A percentile compares a stretch with the other conserved stretches of the same genome.
Conservation (phyloP, 768 basidiomycete genomes). For the Suillus paluster region DNA sequence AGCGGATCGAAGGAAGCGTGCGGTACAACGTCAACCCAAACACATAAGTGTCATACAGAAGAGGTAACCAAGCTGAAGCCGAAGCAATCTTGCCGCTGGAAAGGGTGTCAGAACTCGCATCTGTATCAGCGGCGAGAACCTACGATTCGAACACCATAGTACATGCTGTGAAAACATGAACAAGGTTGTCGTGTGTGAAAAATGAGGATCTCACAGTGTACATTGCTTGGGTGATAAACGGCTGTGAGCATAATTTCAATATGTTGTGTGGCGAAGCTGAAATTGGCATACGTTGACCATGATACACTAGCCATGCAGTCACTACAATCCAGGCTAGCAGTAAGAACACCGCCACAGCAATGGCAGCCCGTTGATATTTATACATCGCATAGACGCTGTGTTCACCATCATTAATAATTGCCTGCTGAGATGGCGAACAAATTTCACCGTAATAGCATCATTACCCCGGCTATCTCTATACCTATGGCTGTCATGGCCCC, state of each 20-base stretch:
- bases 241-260: not conserved
- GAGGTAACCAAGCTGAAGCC: constrained; percentile 46
- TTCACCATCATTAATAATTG: not conserved
- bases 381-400: constrained; percentile 26
- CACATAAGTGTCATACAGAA: constrained; percentile 43
- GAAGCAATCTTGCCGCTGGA: constrained; percentile 31
- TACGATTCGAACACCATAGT: constrained; percentile 45
- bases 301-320: constrained; percentile 57
- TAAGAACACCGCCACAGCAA: constrained; percentile 27
- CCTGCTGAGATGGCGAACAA: not conserved
- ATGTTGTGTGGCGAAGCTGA: not conserved
- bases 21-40: constrained; percentile 38
- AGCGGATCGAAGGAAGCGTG: constrained; percentile 27
- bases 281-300: constrained; percentile 52
- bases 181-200: constrained; percentile 29
- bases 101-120: not conserved
- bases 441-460: constrained; percentile 50
- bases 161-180: constrained; percentile 37
- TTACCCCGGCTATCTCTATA: constrained; percentile 41
- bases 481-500: constrained; percentile 50
- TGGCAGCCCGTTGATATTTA: not conserved
- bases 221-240: constrained; percentile 15
- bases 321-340: constrained; percentile 49
- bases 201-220: constrained; percentile 16
- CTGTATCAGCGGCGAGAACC: not conserved